phyloP scores from a whole-genome alignment of 352 stramenopile genomes.

The Peronosclerospora sorghi region DNA sequence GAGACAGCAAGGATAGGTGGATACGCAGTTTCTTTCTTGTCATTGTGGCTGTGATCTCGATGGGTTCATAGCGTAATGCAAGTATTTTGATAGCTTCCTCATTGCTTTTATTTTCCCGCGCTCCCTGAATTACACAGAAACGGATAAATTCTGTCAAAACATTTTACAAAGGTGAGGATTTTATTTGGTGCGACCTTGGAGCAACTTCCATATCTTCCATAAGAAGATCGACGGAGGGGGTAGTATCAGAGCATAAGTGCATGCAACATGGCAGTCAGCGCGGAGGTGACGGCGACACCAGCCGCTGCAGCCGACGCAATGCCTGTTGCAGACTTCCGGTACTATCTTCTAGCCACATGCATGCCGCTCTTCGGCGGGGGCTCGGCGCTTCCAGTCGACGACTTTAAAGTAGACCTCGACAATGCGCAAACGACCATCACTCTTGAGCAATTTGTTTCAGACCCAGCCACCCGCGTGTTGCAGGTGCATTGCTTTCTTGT shows the following conservation, averaged over 20 bases:
- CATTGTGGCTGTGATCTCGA: neutral
- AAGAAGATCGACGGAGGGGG: too few species aligned
- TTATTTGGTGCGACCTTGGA: neutral
- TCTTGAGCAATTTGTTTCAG: constrained; percentile 62
- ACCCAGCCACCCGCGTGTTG: constrained; percentile 49
- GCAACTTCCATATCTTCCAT: neutral
- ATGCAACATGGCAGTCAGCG: constrained; percentile 20
- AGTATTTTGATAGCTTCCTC: constrained; percentile 9
- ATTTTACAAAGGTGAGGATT: too few species aligned
- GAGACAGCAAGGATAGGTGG: neutral
- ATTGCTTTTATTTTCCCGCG: constrained; percentile 7
- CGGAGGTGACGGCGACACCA: constrained; percentile 15
- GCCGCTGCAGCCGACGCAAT: constrained; percentile 33
- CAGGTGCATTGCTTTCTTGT: constrained; percentile 58
- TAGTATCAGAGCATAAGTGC: neutral
- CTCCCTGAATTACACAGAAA: neutral
- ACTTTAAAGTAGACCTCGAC: constrained; percentile 38
- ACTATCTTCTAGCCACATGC: constrained; percentile 55
- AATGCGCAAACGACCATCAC: constrained; percentile 17
- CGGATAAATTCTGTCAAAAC: too few species aligned
- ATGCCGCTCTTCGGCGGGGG: constrained; percentile 55
- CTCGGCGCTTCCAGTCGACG: constrained; percentile 23
- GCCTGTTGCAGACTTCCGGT: constrained; percentile 31
- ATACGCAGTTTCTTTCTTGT: constrained; percentile 1
- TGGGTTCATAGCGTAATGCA: constrained; percentile 31